Base-by-base conservation (phyloP, 225 moss, liverwort and hornwort species). In the Pleurozium schreberi region DNA sequence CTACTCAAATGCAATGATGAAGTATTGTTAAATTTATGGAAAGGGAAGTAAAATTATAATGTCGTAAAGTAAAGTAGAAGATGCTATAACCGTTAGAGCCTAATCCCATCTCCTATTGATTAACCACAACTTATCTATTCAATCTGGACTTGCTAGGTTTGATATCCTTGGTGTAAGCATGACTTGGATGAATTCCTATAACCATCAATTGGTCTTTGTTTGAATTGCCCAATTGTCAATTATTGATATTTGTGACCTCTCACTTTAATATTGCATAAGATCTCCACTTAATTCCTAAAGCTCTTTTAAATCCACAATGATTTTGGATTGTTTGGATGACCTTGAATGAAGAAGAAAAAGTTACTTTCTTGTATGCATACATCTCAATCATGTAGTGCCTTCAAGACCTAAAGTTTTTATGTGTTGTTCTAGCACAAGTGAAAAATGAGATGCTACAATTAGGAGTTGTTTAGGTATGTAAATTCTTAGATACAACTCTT, bases 261-360 rank as follows among this genome's bases (percentile, higher is more conserved):
- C 34, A 67, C 13, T 28, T 42, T 19, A 5, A 11, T 19, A 57
- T 80, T 80, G 13, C 4, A n/a, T 28, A 40, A 42, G 19, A 28
- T 19, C 4, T 80, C 0, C 0, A 1, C 16, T 43, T 4, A 19
- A 8, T 1, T 1, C 2, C 12, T 31, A 75, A 8, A 21, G 6
- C 14, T 75, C 1, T 52, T 45, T 34, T 13, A 34, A 52, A 36
- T 53, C 2, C 8, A 36, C 36, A 23, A 36, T 0, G 0, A 22
- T 34, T 36, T 34, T 13, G 2, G 22, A 76, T 36, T 34, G 14
- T 36, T 23, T 36, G 0, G 2, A 0, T 53, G 38, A 78, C 38
- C 1, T 53, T 53, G 8, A 19, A 0, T 33, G 8, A 75, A 75
- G 18, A 3, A 38, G 2, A 0, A 55, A 53, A 38, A 6, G 1